These are phyloP conservation scores for Pleurotus sapidus DNA, from an alignment of 768 basidiomycete genomes.

Conservation along the genomic window DNA sequence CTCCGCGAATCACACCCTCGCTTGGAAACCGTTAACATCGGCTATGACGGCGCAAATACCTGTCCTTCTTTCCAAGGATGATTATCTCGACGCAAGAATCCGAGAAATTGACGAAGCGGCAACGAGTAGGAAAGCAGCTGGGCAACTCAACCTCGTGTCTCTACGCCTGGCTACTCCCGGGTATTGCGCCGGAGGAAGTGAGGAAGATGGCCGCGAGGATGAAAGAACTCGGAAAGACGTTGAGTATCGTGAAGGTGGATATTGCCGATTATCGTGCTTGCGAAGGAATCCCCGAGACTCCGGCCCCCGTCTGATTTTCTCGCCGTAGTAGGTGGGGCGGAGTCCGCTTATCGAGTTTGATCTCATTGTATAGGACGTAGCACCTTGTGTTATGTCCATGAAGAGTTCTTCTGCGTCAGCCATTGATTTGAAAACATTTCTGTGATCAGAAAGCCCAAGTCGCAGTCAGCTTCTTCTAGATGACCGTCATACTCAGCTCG, in stretches of 20 bases:
- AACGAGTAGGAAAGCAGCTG: not conserved
- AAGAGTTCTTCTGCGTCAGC: too few species aligned
- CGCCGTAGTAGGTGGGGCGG: too few species aligned
- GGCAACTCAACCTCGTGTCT: not conserved
- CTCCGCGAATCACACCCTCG: not conserved
- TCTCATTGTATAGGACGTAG: too few species aligned
- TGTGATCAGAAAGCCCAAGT: too few species aligned
- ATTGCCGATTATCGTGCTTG: too few species aligned
- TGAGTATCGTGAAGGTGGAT: not conserved
- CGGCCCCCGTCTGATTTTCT: too few species aligned
- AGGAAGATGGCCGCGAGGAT: not conserved
- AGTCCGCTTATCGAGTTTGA: too few species aligned
- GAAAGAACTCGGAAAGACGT: not conserved
- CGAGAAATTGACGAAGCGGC: not conserved
- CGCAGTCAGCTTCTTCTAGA: too few species aligned
- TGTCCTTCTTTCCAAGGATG: not conserved
- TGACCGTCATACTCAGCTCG: too few species aligned
- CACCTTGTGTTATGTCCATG: too few species aligned
- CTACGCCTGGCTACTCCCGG: not conserved
- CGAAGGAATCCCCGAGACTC: too few species aligned
- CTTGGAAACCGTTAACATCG: not conserved
- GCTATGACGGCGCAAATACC: constrained; percentile 1
- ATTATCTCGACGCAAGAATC: not conserved
- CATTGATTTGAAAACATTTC: too few species aligned
- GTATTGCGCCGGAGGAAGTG: not conserved